A percentile compares a stretch with the other conserved stretches of the same genome.
Conservation (phyloP, 179 eudicot species). For the Gypsophila paniculata region DNA sequence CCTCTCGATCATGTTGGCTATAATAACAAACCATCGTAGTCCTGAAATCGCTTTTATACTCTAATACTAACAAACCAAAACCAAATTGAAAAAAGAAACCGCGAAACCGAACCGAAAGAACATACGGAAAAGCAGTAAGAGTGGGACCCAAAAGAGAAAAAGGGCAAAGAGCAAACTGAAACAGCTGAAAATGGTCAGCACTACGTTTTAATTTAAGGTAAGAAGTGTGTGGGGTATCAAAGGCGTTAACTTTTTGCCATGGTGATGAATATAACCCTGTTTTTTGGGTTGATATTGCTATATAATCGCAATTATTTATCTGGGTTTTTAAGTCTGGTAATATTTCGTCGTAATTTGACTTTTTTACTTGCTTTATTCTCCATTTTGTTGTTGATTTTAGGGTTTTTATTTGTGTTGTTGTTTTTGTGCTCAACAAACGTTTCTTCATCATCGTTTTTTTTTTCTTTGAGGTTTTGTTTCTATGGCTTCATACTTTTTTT, state of each 20-base stretch:
- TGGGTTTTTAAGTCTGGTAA: slow-evolving; percentile 40
- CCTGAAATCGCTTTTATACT: too few relatives aligned
- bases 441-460: slow-evolving; percentile 23
- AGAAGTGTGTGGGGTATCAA: slow-evolving; percentile 72
- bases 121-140: slow-evolving; percentile 72
- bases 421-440: slow-evolving; percentile 29
- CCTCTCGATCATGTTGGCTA: too few relatives aligned
- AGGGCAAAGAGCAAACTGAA: slow-evolving; percentile 89
- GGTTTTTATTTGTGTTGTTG: slow-evolving; percentile 8
- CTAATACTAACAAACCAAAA: too few relatives aligned
- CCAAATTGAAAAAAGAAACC: background rate
- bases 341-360: slow-evolving; percentile 51
- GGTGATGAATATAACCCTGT: slow-evolving; percentile 78
- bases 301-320: slow-evolving; percentile 50
- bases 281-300: slow-evolving; percentile 64
- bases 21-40: too few relatives aligned
- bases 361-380: slow-evolving; percentile 65
- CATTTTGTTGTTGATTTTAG: slow-evolving; percentile 19
- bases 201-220: slow-evolving; percentile 68
- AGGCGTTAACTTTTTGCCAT: slow-evolving; percentile 61
- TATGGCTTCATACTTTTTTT: slow-evolving; percentile 17
- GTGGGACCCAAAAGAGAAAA: slow-evolving; percentile 53
- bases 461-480: background rate
- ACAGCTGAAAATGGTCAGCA: slow-evolving; percentile 66
- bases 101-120: background rate